Percentiles rank a stretch among this genome's conserved stretches.
phyloP scores from a whole-genome alignment of 1,284 basidiomycete species.

The Apiotrichum sp. region DNA sequence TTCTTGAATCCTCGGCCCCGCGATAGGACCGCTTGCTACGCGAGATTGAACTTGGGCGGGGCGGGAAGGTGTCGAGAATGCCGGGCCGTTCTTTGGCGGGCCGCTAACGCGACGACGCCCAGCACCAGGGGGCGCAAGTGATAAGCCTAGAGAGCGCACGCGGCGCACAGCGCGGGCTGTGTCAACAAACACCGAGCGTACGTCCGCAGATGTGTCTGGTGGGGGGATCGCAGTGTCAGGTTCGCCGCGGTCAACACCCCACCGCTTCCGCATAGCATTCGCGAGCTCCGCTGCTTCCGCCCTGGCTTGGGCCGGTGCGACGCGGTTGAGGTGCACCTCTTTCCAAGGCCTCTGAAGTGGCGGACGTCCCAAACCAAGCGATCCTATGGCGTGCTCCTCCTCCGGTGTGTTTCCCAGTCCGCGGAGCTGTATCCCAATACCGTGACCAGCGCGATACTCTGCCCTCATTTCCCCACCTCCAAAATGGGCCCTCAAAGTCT shows the following conservation, averaged over 20 bases:
- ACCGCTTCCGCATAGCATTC: slow-evolving; percentile 1
- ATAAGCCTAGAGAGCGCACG: slow-evolving; percentile 29
- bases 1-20: not conserved
- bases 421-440: slow-evolving; percentile 26
- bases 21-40: not conserved
- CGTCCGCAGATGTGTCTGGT: slow-evolving; percentile 6
- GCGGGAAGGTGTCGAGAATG: slow-evolving; percentile 46
- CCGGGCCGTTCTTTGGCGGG: not conserved
- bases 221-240: slow-evolving; percentile 9
- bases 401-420: slow-evolving; percentile 21
- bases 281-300: slow-evolving; percentile 25
- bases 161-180: slow-evolving; percentile 35
- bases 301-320: slow-evolving; percentile 26
- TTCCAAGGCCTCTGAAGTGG: slow-evolving; percentile 33
- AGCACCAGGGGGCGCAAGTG: slow-evolving; percentile 2
- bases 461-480: slow-evolving; percentile 22
- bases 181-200: slow-evolving; percentile 9
- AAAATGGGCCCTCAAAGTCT: slow-evolving; percentile 43
- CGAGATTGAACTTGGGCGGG: slow-evolving; percentile 11
- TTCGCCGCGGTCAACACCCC: slow-evolving; percentile 1
- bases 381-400: slow-evolving; percentile 20
- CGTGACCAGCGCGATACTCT: slow-evolving; percentile 33
- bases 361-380: not conserved
- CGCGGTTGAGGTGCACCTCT: slow-evolving; percentile 31
- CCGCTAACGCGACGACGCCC: slow-evolving; percentile 9